These are phyloP conservation scores for Evansstolkia leycettana DNA, from an alignment of 495 filamentous ascomycete genomes.

Conservation along the genomic window DNA sequence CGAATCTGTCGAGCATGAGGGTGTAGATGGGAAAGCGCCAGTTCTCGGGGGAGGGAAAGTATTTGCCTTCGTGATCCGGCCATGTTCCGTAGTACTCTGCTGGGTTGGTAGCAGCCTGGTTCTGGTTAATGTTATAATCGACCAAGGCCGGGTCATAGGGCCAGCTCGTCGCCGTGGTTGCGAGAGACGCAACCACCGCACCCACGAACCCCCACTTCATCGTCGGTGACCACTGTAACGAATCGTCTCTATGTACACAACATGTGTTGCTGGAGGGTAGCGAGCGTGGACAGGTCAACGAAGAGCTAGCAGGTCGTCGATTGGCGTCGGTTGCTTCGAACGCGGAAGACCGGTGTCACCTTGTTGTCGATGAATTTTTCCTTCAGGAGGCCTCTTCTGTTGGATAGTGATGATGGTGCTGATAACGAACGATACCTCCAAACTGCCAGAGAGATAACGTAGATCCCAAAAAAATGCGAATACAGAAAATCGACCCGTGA, in stretches of 20 bases:
- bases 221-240: not conserved
- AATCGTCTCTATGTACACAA: slow-evolving; percentile 6
- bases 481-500: slow-evolving; percentile 3
- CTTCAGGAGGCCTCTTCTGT: slow-evolving; percentile 3
- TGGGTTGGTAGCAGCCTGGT: slow-evolving; percentile 43
- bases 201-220: slow-evolving; percentile 16
- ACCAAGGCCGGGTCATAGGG: slow-evolving; percentile 41
- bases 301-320: not conserved
- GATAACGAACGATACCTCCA: not conserved
- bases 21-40: slow-evolving; percentile 69
- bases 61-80: slow-evolving; percentile 33
- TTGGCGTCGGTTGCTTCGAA: no score
- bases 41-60: slow-evolving; percentile 45
- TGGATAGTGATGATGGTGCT: not conserved
- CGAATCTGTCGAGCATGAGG: slow-evolving; percentile 56
- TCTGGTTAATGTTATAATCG: slow-evolving; percentile 52
- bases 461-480: slow-evolving; percentile 5
- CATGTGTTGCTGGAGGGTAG: slow-evolving; percentile 9
- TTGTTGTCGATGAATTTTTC: slow-evolving; percentile 1
- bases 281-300: not conserved
- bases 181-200: slow-evolving; percentile 17
- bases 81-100: slow-evolving; percentile 53
- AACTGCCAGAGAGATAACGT: slow-evolving; percentile 2
- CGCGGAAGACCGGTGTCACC: not conserved
- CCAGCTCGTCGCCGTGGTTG: slow-evolving; percentile 26